These are phyloP conservation scores for Acarospora socialis DNA, from an alignment of 2,329 filamentous ascomycete species.

Conservation along the genomic window DNA sequence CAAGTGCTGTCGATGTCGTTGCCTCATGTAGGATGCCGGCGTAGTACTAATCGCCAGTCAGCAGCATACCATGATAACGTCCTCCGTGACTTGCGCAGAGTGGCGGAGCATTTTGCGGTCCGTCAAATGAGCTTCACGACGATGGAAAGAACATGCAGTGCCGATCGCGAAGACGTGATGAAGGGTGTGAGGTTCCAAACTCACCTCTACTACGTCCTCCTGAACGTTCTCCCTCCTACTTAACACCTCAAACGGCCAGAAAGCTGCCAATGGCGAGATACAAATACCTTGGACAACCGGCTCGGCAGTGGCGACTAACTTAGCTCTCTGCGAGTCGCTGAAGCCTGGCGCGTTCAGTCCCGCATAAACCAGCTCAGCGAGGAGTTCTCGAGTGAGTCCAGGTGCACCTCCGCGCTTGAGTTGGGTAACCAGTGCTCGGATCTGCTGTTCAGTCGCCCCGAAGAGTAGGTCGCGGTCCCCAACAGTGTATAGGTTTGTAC, in stretches of 20 bases:
- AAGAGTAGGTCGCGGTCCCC: slow-evolving; percentile 33
- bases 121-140: too few relatives aligned
- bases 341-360: slow-evolving; percentile 30
- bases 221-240: slow-evolving; percentile 7
- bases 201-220: slow-evolving; percentile 10
- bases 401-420: slow-evolving; percentile 31
- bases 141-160: too few relatives aligned
- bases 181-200: too few relatives aligned
- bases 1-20: too few relatives aligned
- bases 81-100: too few relatives aligned
- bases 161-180: too few relatives aligned
- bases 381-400: slow-evolving; percentile 26
- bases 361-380: slow-evolving; percentile 26
- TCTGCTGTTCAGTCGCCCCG: slow-evolving; percentile 28
- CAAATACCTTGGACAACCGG: slow-evolving; percentile 13
- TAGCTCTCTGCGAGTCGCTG: slow-evolving; percentile 29
- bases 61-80: too few relatives aligned
- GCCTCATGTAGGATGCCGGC: too few relatives aligned
- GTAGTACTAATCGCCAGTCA: too few relatives aligned
- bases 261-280: slow-evolving; percentile 18
- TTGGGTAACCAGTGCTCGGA: slow-evolving; percentile 55
- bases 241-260: slow-evolving; percentile 27
- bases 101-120: too few relatives aligned
- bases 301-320: slow-evolving; percentile 19
- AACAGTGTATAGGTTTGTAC: slow-evolving; percentile 30